Base-by-base conservation (phyloP, 2,329 filamentous ascomycete genomes). In the Rhynchosporium secalis region DNA sequence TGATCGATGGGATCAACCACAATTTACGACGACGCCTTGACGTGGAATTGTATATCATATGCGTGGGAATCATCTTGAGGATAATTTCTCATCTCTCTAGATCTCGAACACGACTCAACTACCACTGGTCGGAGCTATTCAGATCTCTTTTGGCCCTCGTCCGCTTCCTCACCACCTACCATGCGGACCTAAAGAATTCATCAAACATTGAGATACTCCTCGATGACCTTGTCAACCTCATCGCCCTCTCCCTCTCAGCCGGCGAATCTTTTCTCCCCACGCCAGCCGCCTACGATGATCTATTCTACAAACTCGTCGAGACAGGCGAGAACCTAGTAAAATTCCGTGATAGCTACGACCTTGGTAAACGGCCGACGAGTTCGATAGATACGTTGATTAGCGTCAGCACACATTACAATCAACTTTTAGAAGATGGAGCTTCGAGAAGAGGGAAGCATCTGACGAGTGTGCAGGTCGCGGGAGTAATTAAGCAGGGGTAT, bases 291-390 rank as follows among this genome's bases (percentile, higher is more conserved):
- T 98, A 98, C 75, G 95, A 99, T 71, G 95, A 99, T 72, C 81
- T 99, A 0, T 98, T 99, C 78, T 99, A 99, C 84, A 99, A 99
- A 77, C 84, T 98, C 1, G 92, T 98, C 31, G 95, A 99, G 76
- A 90, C 89, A 1, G 92, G 93, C 10, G 91, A 96, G 55, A 83
- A 91, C 12, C 82, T 98, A 28, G 79, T 83, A 38, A 92, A 91
- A 72, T 96, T 98, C 77, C 86, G 91, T 46, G 86, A 92, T 65
- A 88, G 85, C 9, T 98, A 95, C 75, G 77, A 79, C 4, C 76
- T 89, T 15, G 78, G 77, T 2, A 83, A 81, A 63, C 76, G 85
- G 51, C 76, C 80, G 28, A 85, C 83, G 51, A 90, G 83, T 76
- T 91, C 91, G 3, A 95, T 97, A 71, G 88, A 91, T 55, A 96